Evolutionary conservation across 805 yeast genomes (phyloP).

Genomic region (Teunomyces gatunensis): DNA sequence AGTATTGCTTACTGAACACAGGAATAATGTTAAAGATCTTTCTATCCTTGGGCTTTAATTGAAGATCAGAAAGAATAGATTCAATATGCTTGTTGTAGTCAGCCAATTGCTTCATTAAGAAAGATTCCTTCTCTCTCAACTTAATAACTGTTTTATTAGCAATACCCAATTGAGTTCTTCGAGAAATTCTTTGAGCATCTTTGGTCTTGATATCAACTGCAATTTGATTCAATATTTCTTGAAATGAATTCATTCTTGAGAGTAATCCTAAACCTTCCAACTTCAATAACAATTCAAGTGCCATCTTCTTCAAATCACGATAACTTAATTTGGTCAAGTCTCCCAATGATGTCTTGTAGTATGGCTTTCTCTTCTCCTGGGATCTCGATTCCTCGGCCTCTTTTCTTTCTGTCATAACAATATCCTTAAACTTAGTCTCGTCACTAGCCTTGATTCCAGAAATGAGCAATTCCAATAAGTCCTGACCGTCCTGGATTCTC

Average conservation of each 20-base stretch:
- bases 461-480: slow-evolving; percentile 65
- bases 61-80: slow-evolving; percentile 39
- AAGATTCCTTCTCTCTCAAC: slow-evolving; percentile 43
- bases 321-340: slow-evolving; percentile 52
- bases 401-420: slow-evolving; percentile 47
- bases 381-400: slow-evolving; percentile 31
- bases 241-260: slow-evolving; percentile 68
- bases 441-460: slow-evolving; percentile 66
- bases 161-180: slow-evolving; percentile 40
- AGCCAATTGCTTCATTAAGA: slow-evolving; percentile 41
- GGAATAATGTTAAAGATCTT: slow-evolving; percentile 48
- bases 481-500: slow-evolving; percentile 72
- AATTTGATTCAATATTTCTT: slow-evolving; percentile 75
- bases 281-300: slow-evolving; percentile 72
- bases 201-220: slow-evolving; percentile 70
- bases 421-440: slow-evolving; percentile 59
- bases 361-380: slow-evolving; percentile 42
- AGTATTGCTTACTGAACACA: slow-evolving; percentile 69
- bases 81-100: slow-evolving; percentile 52
- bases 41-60: slow-evolving; percentile 44
- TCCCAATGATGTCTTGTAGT: slow-evolving; percentile 47
- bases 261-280: slow-evolving; percentile 67
- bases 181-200: slow-evolving; percentile 40
- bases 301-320: slow-evolving; percentile 72
- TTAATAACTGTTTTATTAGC: slow-evolving; percentile 44